A percentile compares a stretch with the other conserved stretches of the same genome.
Evolutionary conservation across 2,329 filamentous ascomycete genomes (phyloP).

Genomic region (Albophoma yamanashiensis): DNA sequence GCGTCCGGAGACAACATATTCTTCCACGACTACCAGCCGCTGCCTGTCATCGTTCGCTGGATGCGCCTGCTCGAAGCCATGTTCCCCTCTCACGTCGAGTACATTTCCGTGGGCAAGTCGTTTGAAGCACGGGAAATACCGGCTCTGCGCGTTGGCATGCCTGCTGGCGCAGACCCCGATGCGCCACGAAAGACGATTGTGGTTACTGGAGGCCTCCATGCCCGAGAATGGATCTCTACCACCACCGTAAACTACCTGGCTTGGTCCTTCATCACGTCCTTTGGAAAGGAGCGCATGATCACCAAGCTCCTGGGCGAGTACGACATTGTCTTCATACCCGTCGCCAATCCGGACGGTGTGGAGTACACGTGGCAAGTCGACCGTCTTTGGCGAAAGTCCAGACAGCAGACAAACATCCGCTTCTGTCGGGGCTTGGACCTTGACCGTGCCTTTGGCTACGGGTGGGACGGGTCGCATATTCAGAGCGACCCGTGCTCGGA

Average conservation of each 20-base stretch:
- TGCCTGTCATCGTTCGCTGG: slow-evolving; percentile 78
- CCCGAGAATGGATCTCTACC: slow-evolving; percentile 91
- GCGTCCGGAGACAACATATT: slow-evolving; percentile 60
- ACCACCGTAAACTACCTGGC: slow-evolving; percentile 86
- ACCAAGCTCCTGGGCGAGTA: slow-evolving; percentile 73
- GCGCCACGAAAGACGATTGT: slow-evolving; percentile 63
- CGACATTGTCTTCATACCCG: slow-evolving; percentile 81
- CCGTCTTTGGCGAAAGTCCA: slow-evolving; percentile 89
- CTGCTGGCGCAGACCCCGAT: slow-evolving; percentile 28
- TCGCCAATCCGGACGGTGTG: slow-evolving; percentile 88
- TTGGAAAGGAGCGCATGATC: slow-evolving; percentile 60
- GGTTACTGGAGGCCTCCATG: slow-evolving; percentile 79
- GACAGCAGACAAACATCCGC: slow-evolving; percentile 68
- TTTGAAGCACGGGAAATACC: slow-evolving; percentile 82
- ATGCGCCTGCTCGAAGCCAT: slow-evolving; percentile 83
- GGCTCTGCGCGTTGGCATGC: slow-evolving; percentile 64
- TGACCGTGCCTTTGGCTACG: slow-evolving; percentile 75
- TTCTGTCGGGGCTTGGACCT: slow-evolving; percentile 86
- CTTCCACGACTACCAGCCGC: slow-evolving; percentile 85
- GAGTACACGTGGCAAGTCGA: slow-evolving; percentile 89
- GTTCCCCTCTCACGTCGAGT: slow-evolving; percentile 70
- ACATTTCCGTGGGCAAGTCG: slow-evolving; percentile 70
- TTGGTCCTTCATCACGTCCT: slow-evolving; percentile 76
- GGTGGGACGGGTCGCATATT: slow-evolving; percentile 62
- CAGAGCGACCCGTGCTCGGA: slow-evolving; percentile 80